These are phyloP conservation scores for Colletotrichum tabaci DNA, from an alignment of 2,329 filamentous ascomycete genomes.

Conservation along the genomic window DNA sequence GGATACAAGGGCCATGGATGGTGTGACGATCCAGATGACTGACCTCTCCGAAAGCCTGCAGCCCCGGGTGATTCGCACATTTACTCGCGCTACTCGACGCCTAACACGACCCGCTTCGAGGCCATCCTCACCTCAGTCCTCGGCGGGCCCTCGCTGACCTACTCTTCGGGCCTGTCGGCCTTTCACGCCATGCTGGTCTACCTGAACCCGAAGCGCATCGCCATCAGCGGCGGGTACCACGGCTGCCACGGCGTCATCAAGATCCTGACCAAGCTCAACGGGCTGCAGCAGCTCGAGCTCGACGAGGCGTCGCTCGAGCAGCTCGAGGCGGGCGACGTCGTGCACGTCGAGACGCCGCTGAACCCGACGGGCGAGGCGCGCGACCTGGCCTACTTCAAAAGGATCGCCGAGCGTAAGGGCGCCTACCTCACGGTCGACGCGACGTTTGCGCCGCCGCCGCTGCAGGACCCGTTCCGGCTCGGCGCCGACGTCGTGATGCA, in stretches of 20 bases:
- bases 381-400: constrained; percentile 79
- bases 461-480: constrained; percentile 86
- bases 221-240: constrained; percentile 91
- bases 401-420: constrained; percentile 79
- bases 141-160: constrained; percentile 79
- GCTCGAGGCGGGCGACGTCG: constrained; percentile 83
- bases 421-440: constrained; percentile 88
- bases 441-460: constrained; percentile 91
- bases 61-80: constrained; percentile 76
- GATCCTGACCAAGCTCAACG: constrained; percentile 82
- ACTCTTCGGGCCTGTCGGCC: constrained; percentile 87
- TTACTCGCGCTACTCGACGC: constrained; percentile 86
- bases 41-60: constrained; percentile 56
- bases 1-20: not conserved
- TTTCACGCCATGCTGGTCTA: constrained; percentile 91
- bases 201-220: constrained; percentile 85
- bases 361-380: constrained; percentile 91
- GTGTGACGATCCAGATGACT: constrained; percentile 12
- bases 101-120: constrained; percentile 89
- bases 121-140: constrained; percentile 83
- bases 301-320: constrained; percentile 61
- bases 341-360: constrained; percentile 93
- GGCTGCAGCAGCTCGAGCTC: constrained; percentile 80
- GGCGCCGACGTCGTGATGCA: constrained; percentile 94
- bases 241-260: constrained; percentile 90